A percentile compares a stretch with the other conserved stretches of the same genome.
Evolutionary conservation across 352 stramenopile species (phyloP).

Genomic region (Halophytophthora batemanensis): DNA sequence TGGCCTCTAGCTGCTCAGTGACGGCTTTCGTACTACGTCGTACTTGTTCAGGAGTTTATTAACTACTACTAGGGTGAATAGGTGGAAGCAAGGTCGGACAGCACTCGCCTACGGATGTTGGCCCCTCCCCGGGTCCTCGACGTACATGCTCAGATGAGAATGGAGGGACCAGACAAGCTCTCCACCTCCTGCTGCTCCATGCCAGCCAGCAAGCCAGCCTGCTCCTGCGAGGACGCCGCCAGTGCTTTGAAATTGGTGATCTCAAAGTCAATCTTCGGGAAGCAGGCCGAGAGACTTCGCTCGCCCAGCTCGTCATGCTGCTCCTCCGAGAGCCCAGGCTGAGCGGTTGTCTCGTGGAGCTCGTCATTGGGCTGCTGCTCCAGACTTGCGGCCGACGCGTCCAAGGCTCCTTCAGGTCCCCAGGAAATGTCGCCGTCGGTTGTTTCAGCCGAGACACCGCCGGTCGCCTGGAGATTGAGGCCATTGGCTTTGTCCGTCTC

Average conservation of each 20-base stretch:
- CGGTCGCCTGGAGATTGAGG: slow-evolving; percentile 7
- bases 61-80: slow-evolving; percentile 6
- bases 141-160: slow-evolving; percentile 69
- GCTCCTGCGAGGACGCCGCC: slow-evolving; percentile 63
- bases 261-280: slow-evolving; percentile 83
- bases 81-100: no score
- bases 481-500: no score
- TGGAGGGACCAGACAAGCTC: slow-evolving; percentile 46
- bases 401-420: slow-evolving; percentile 9
- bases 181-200: slow-evolving; percentile 39
- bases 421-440: slow-evolving; percentile 23
- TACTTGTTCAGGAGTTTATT: slow-evolving; percentile 9
- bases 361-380: slow-evolving; percentile 6
- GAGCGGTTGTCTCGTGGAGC: slow-evolving; percentile 27
- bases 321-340: slow-evolving; percentile 56
- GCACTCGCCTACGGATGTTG: no score
- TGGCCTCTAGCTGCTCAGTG: no score
- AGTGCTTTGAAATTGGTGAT: slow-evolving; percentile 87
- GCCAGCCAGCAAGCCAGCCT: slow-evolving; percentile 64
- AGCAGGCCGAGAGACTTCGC: slow-evolving; percentile 43
- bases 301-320: slow-evolving; percentile 57
- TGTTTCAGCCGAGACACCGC: slow-evolving; percentile 6
- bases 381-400: neutral
- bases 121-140: no score
- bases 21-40: slow-evolving; percentile 12